These are phyloP conservation scores for Seminavis robusta DNA, from an alignment of 108 stramenopile genomes.

Conservation along the genomic window DNA sequence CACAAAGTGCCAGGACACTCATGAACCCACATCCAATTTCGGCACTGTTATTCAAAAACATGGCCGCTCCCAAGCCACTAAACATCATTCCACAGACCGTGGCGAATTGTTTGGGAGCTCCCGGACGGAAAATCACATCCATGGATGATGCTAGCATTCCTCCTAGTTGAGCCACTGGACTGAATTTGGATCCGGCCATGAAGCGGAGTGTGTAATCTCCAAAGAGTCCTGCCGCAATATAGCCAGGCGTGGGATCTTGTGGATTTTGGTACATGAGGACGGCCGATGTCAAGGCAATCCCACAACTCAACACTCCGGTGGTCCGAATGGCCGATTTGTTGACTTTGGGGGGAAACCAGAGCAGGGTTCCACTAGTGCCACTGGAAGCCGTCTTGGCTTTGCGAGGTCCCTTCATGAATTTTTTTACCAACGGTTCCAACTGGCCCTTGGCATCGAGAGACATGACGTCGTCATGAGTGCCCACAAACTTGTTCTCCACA, in stretches of 20 bases:
- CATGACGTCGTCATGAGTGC: slow-evolving; percentile 17
- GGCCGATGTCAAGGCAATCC: slow-evolving; percentile 1
- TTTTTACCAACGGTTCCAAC: too few relatives aligned
- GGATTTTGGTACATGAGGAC: background rate
- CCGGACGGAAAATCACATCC: slow-evolving; percentile 5
- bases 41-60: slow-evolving; percentile 10
- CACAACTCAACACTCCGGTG: slow-evolving; percentile 3
- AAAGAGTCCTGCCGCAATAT: slow-evolving; percentile 8
- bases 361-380: background rate
- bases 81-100: slow-evolving; percentile 16
- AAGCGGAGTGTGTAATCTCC: slow-evolving; percentile 16
- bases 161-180: slow-evolving; percentile 7
- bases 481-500: slow-evolving; percentile 35
- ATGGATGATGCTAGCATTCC: slow-evolving; percentile 2
- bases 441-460: slow-evolving; percentile 6
- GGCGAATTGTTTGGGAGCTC: slow-evolving; percentile 24
- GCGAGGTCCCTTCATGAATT: too few relatives aligned
- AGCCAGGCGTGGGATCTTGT: too few relatives aligned
- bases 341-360: slow-evolving; percentile 22
- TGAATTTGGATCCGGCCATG: slow-evolving; percentile 6
- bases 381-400: too few relatives aligned
- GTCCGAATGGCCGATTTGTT: slow-evolving; percentile 13
- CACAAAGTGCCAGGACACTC: slow-evolving; percentile 9
- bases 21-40: slow-evolving; percentile 14
- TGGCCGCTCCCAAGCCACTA: slow-evolving; percentile 5